A percentile compares a stretch with the other conserved stretches of the same genome.
These are phyloP conservation scores for Pilasporangium apinafurcum DNA, from an alignment of 352 stramenopile genomes.

Conservation along the genomic window DNA sequence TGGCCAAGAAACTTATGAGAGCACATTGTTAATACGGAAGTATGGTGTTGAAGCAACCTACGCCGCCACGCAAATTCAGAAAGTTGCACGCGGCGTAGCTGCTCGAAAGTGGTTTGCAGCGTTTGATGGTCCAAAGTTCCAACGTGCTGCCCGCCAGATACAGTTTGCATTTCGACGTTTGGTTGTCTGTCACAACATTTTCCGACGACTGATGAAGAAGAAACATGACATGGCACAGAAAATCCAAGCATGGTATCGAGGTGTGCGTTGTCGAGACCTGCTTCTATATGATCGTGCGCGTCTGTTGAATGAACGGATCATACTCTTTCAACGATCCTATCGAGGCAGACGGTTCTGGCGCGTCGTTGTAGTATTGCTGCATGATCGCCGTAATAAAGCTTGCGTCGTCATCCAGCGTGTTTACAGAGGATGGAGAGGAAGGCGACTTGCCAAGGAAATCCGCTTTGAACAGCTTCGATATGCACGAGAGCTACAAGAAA, in stretches of 20 bases:
- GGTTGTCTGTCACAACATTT: constrained; percentile 12
- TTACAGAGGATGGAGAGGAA: constrained; percentile 27
- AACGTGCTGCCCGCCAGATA: constrained; percentile 19
- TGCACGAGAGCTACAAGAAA: constrained; percentile 13
- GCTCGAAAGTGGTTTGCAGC: constrained; percentile 21
- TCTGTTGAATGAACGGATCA: constrained; percentile 21
- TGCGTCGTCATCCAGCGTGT: constrained; percentile 28
- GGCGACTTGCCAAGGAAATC: constrained; percentile 10
- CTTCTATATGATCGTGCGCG: constrained; percentile 14
- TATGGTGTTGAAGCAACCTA: constrained; percentile 52
- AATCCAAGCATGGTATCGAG: constrained; percentile 44
- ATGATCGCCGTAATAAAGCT: constrained; percentile 17
- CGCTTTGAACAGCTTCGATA: constrained; percentile 38
- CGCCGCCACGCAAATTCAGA: constrained; percentile 55
- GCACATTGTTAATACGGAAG: not conserved
- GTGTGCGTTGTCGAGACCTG: constrained; percentile 19
- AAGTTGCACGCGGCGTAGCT: constrained; percentile 26
- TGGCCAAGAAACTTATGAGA: not conserved
- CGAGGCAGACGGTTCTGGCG: constrained; percentile 36
- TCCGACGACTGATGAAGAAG: constrained; percentile 14
- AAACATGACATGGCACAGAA: constrained; percentile 10
- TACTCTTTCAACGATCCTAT: constrained; percentile 33
- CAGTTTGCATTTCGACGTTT: constrained; percentile 31
- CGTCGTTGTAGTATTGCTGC: constrained; percentile 25
- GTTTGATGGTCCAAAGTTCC: constrained; percentile 31